Evolutionary conservation across 1,284 basidiomycete species (phyloP), one percentile per base, ranked within the genome.

Genomic region (Phellopilus nigrolimitatus): DNA sequence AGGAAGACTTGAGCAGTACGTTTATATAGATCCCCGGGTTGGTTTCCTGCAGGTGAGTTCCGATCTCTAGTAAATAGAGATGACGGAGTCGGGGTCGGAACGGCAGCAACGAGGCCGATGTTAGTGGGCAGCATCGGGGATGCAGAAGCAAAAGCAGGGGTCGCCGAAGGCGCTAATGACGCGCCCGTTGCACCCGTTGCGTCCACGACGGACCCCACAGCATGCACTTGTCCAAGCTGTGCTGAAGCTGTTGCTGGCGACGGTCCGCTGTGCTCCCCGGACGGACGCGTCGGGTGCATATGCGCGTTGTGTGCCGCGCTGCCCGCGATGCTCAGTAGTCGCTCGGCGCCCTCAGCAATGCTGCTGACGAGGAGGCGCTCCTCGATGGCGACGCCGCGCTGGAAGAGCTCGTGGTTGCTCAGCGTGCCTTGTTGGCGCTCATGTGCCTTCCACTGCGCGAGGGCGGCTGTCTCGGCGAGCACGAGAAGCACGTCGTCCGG

Each of bases 371-470:
- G 72, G 41, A 88, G 71, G 52, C 75, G 72, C 57, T 76, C 75
- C 66, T 89, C 84, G 59, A 89, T 82, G 33, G 69, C 70, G 56
- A 80, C 78, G 28, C 82, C 85, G 13, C 81, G 75, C 19, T 76
- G 71, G 56, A 89, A 73, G 19, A 90, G 74, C 57, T 89, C 85
- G 53, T 79, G 77, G 62, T 77, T 72, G 66, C 84, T 88, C 54
- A 90, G 69, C 31, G 76, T 75, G 37, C 71, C 74, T 55, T 72
- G 67, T 33, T 55, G 48, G 17, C 48, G 55, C 64, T 84, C 82
- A 54, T 70, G 69, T 21, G 70, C 66, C 65, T 88, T 89, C 89
- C 89, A 91, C 58, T 81, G 76, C 9, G 84, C 79, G n/a, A 92
- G 74, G 1, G 76, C 75, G 9, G 83, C 80, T 12, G 80, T 77